These are phyloP conservation scores for Micractinium sp. DNA, from an alignment of 139 green algal species.

Conservation along the genomic window DNA sequence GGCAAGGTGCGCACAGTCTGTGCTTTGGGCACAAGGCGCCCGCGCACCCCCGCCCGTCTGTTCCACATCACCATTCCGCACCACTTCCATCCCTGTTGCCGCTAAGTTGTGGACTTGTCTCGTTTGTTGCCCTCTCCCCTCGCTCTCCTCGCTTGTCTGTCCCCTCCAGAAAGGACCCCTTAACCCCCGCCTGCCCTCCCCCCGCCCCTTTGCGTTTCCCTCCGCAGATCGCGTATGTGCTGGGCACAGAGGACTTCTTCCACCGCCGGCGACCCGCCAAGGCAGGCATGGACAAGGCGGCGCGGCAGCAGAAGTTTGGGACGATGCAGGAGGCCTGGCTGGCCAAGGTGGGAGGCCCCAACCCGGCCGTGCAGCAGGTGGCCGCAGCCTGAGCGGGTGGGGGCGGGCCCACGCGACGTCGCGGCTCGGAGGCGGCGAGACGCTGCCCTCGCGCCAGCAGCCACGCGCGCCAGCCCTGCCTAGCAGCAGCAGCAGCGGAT, in stretches of 20 bases:
- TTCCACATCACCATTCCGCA: no score
- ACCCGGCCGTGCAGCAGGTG: not conserved
- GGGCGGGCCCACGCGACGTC: no score
- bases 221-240: constrained; percentile 88
- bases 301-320: not conserved
- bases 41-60: no score
- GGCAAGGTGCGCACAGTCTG: not conserved
- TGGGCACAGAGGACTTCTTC: constrained; percentile 96
- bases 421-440: no score
- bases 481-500: no score
- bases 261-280: constrained; percentile 35
- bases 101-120: not conserved
- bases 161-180: not conserved
- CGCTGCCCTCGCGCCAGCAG: no score
- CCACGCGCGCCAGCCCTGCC: no score
- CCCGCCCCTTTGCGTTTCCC: not conserved
- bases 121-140: not conserved
- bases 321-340: not conserved
- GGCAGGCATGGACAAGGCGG: constrained; percentile 12
- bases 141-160: not conserved
- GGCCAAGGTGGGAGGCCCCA: not conserved
- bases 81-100: not conserved
- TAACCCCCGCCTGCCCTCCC: not conserved
- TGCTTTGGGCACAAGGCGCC: no score
- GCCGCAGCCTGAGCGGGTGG: not conserved